Evolutionary conservation across 163 green algal species (phyloP).

Genomic region (Picocystis sp.): DNA sequence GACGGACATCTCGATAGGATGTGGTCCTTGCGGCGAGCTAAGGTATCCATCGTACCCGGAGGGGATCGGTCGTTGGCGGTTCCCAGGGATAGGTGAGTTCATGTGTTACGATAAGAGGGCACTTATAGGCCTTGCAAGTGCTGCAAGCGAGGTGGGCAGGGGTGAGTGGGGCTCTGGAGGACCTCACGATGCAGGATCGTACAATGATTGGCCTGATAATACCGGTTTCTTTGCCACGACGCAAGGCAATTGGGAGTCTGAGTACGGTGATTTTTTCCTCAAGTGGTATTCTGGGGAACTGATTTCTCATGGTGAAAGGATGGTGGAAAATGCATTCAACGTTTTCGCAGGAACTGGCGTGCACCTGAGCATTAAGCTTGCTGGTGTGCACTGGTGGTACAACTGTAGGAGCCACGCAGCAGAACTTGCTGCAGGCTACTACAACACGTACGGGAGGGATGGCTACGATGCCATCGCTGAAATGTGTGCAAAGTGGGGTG

Average conservation of each 20-base stretch:
- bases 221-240: constrained; percentile 28
- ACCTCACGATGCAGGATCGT: constrained; percentile 28
- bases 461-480: constrained; percentile 40
- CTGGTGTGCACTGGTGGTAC: constrained; percentile 33
- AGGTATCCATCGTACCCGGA: constrained; percentile 61
- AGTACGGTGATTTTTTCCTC: constrained; percentile 21
- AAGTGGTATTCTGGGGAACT: constrained; percentile 28
- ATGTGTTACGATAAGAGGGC: constrained; percentile 60
- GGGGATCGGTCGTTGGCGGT: constrained; percentile 47
- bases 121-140: constrained; percentile 4
- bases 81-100: constrained; percentile 64
- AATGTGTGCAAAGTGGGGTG: constrained; percentile 33
- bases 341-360: constrained; percentile 18
- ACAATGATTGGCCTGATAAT: constrained; percentile 28
- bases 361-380: constrained; percentile 21
- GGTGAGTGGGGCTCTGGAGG: constrained; percentile 15
- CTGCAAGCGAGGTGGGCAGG: constrained; percentile 4
- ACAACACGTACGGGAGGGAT: constrained; percentile 35
- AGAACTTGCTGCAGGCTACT: constrained; percentile 58
- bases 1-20: constrained; percentile 48
- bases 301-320: constrained; percentile 24
- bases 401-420: constrained; percentile 31
- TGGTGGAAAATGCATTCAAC: constrained; percentile 12
- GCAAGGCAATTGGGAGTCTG: constrained; percentile 12
- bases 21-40: constrained; percentile 58